Base-by-base conservation (phyloP, 805 yeast genomes). In the Hanseniaspora osmophila region DNA sequence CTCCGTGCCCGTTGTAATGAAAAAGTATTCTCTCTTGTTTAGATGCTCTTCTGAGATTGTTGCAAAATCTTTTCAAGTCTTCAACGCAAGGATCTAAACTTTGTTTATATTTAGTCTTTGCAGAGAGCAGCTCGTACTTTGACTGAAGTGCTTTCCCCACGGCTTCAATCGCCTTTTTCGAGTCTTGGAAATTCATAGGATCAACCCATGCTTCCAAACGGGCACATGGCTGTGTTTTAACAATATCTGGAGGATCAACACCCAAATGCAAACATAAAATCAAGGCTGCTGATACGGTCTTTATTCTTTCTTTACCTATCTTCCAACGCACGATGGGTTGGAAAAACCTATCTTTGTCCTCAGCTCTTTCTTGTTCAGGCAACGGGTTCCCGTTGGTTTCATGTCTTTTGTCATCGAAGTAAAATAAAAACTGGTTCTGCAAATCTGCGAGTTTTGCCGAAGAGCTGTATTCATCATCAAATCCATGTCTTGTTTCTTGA, bases 1-100 rank as follows among this genome's bases (percentile, higher is more conserved):
- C 98, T 19, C 98, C 98, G 59, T 92, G 98, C 6, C 98, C 98
- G 55, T 92, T 92, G 61, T 92, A 92, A 60, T 92, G 97, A 61
- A 92, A 90, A 45, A 92, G 61, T 10, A 90, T 83, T 48, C 98
- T 71, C 59, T 90, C 97, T 50, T 90, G 96, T 57, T 88, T 85
- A 2, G 96, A 94, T 47, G 83, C 82, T 46, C 96, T 71, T 52
- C 98, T 70, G 48, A 92, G 66, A 0, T 94, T 83, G 52, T 85
- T 82, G 60, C 96, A 88, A 53, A 88, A 83, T 42, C 96, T 70
- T 58, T 90, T 90, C 37, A 87, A 81, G 57, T 92, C 98, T 58
- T 92, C 98, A 17, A 88, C 96, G 45, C 88, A 84, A 1, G 97
- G 97, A 60, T 92, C 97, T 47, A 92, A 66, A 40, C 85, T 79